phyloP scores from a whole-genome alignment of 2,329 filamentous ascomycete species.

The Drechslerella coelobrocha region DNA sequence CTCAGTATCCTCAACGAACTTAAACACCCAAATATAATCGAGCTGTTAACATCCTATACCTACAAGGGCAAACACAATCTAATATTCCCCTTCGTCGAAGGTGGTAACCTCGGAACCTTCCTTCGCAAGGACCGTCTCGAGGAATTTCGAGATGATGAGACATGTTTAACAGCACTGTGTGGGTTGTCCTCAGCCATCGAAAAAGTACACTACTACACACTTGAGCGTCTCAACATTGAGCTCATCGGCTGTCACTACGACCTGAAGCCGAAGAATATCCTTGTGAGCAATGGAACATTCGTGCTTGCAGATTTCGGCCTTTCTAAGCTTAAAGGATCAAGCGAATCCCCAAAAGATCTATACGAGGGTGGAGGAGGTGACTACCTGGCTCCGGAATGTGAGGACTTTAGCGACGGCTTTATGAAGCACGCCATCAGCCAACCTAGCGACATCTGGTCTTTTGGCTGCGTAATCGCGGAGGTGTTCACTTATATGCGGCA shows the following conservation, averaged over 20 bases:
- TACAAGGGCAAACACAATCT: constrained; percentile 37
- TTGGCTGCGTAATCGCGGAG: constrained; percentile 55
- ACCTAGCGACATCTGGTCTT: constrained; percentile 55
- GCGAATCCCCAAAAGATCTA: constrained; percentile 41
- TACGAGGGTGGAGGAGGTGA: constrained; percentile 40
- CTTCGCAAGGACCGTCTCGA: constrained; percentile 1
- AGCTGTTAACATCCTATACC: constrained; percentile 34
- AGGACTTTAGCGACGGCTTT: constrained; percentile 9
- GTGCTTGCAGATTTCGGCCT: constrained; percentile 56
- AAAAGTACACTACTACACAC: constrained; percentile 51
- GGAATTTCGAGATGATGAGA: constrained; percentile 10
- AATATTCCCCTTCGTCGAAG: constrained; percentile 40
- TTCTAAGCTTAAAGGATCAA: constrained; percentile 34
- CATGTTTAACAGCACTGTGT: constrained; percentile 43
- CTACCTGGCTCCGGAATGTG: constrained; percentile 55
- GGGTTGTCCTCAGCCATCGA: constrained; percentile 54
- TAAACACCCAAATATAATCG: constrained; percentile 36
- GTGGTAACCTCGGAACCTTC: constrained; percentile 38
- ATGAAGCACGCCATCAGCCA: constrained; percentile 42
- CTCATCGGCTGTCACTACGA: constrained; percentile 57
- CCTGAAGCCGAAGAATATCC: constrained; percentile 55
- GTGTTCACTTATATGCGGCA: constrained; percentile 50
- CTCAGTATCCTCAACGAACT: constrained; percentile 39
- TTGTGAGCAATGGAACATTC: constrained; percentile 53
- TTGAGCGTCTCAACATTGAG: constrained; percentile 49